Evolutionary conservation across 2,329 filamentous ascomycete species (phyloP).

Genomic region (Knufia petricola): DNA sequence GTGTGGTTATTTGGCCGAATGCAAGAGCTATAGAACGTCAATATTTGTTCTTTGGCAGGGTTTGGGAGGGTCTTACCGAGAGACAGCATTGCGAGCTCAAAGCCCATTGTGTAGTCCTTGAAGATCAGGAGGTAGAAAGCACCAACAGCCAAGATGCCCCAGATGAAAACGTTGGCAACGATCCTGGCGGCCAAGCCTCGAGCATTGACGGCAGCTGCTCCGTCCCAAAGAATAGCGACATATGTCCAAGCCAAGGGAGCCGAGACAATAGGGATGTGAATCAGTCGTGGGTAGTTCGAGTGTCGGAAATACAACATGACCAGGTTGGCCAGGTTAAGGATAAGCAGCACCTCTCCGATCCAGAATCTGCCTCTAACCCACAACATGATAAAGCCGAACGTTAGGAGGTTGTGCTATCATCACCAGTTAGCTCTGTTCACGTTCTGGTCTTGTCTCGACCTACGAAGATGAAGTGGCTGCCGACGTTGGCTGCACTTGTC

Average conservation of each 20-base stretch:
- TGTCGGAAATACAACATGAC: constrained; percentile 72
- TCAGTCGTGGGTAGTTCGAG: constrained; percentile 58
- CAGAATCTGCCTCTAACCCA: constrained; percentile 69
- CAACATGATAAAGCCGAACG: constrained; percentile 72
- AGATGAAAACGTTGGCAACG: constrained; percentile 79
- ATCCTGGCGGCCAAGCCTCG: constrained; percentile 61
- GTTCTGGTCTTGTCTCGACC: not conserved
- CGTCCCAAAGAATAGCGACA: constrained; percentile 80
- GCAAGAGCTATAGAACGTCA: constrained; percentile 47
- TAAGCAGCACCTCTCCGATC: constrained; percentile 64
- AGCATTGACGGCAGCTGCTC: constrained; percentile 68
- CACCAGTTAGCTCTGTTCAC: not conserved
- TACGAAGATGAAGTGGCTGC: constrained; percentile 66
- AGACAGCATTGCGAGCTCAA: constrained; percentile 62
- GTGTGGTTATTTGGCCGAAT: constrained; percentile 63
- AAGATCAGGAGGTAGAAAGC: constrained; percentile 63
- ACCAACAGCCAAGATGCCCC: constrained; percentile 70
- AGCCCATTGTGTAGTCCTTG: constrained; percentile 70
- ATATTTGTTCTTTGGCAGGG: constrained; percentile 8
- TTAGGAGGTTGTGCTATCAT: constrained; percentile 61
- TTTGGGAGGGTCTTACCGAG: constrained; percentile 45
- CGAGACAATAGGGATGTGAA: constrained; percentile 66
- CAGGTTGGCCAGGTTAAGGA: constrained; percentile 76
- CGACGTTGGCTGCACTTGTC: constrained; percentile 64
- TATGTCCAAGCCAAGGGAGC: constrained; percentile 80